Conservation (phyloP, 371 early-diverging fungal genomes). For the Sporodiniella umbellata region DNA sequence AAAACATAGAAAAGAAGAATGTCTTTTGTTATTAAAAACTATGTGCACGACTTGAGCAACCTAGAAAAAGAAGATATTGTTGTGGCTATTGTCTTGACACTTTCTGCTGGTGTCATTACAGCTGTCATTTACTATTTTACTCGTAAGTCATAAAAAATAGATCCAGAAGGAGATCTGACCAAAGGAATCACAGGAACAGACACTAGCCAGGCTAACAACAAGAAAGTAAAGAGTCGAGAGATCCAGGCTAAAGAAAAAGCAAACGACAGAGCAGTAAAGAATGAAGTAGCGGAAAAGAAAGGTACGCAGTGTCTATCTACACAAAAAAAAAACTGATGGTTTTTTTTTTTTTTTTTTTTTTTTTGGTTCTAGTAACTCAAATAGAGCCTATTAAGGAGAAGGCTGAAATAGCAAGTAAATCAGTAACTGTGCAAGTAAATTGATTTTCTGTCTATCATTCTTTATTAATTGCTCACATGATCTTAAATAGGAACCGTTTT, state of each 20-base stretch:
- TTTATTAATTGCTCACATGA: background rate
- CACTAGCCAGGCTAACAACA: background rate
- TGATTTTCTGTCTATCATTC: background rate
- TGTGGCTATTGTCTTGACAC: background rate
- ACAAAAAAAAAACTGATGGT: background rate
- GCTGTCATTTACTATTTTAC: slow-evolving; percentile 1
- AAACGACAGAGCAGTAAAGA: background rate
- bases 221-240: background rate
- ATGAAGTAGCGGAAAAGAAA: background rate
- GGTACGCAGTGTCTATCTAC: background rate
- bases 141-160: background rate
- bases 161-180: background rate
- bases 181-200: background rate
- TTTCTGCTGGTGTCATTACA: slow-evolving; percentile 3
- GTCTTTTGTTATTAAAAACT: background rate
- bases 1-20: background rate
- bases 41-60: background rate
- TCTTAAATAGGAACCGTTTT: background rate
- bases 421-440: background rate
- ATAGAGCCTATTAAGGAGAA: background rate
- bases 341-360: background rate
- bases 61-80: background rate
- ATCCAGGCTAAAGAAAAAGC: background rate
- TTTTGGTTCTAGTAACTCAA: background rate
- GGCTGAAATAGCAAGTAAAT: background rate